Evolutionary conservation across 2,329 filamentous ascomycete species (phyloP).

Genomic region (Albifimbria verrucaria): DNA sequence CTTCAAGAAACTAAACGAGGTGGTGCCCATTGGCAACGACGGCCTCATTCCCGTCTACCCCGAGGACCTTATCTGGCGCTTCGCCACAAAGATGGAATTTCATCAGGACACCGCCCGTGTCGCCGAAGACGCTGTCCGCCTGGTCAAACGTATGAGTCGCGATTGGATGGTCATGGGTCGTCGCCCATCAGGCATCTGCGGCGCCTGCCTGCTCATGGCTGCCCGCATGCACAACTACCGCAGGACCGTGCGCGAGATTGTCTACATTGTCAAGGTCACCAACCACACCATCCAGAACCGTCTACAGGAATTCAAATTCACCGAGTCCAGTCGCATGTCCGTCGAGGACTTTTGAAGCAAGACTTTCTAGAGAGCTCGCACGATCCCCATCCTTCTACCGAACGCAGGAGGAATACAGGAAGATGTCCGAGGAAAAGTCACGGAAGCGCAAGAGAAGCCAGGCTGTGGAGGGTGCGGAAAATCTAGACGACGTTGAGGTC

Average conservation of each 20-base stretch:
- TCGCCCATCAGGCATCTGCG: slow-evolving; percentile 88
- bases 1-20: slow-evolving; percentile 78
- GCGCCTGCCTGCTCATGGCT: slow-evolving; percentile 89
- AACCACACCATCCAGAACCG: slow-evolving; percentile 91
- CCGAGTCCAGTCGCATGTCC: slow-evolving; percentile 78
- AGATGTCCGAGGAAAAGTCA: slow-evolving; percentile 47
- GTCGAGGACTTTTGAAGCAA: slow-evolving; percentile 79
- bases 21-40: slow-evolving; percentile 66
- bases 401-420: slow-evolving; percentile 57
- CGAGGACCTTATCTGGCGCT: slow-evolving; percentile 87
- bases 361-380: slow-evolving; percentile 70
- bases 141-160: slow-evolving; percentile 88
- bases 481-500: slow-evolving; percentile 14
- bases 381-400: slow-evolving; percentile 83
- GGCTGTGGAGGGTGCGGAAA: slow-evolving; percentile 27
- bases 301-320: slow-evolving; percentile 85
- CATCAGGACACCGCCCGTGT: slow-evolving; percentile 77
- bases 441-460: slow-evolving; percentile 40
- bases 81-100: slow-evolving; percentile 90
- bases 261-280: slow-evolving; percentile 97
- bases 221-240: slow-evolving; percentile 98
- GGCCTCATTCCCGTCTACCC: slow-evolving; percentile 69
- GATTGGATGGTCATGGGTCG: slow-evolving; percentile 98
- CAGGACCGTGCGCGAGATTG: slow-evolving; percentile 86
- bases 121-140: slow-evolving; percentile 80